Evolutionary conservation across 2,329 filamentous ascomycete species (phyloP).

Genomic region (Alternaria alternata): DNA sequence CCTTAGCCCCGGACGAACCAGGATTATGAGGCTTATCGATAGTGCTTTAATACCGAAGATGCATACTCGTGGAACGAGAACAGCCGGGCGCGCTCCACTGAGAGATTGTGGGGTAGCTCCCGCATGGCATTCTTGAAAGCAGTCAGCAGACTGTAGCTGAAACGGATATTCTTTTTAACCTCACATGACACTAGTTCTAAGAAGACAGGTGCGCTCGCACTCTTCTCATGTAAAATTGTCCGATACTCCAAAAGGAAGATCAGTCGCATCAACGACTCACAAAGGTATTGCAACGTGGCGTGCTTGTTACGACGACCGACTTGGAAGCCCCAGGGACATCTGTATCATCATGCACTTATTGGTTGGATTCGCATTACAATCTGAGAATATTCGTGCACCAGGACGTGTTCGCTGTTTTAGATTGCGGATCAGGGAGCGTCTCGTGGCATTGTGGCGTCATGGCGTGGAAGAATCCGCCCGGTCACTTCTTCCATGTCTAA

Average conservation of each 20-base stretch:
- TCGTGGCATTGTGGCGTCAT: not conserved
- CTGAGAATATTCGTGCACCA: not conserved
- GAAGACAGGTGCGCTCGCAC: not conserved
- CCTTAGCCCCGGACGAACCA: slow-evolving; percentile 27
- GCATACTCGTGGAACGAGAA: slow-evolving; percentile 26
- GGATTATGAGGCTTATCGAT: slow-evolving; percentile 33
- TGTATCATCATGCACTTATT: not conserved
- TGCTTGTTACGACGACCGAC: not conserved
- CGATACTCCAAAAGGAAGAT: not conserved
- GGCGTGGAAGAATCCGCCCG: not conserved
- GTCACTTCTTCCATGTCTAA: not conserved
- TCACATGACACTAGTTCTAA: not conserved
- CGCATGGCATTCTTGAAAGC: slow-evolving; percentile 9
- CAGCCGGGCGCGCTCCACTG: slow-evolving; percentile 22
- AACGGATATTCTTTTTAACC: not conserved
- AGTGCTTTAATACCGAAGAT: slow-evolving; percentile 33
- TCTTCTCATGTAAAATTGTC: not conserved
- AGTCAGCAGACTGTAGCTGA: slow-evolving; percentile 16
- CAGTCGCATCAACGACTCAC: not conserved
- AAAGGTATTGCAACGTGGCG: not conserved
- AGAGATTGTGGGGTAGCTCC: slow-evolving; percentile 23
- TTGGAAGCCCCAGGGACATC: not conserved
- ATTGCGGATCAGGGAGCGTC: not conserved
- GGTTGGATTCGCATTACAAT: not conserved
- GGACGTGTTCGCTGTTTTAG: not conserved